These are phyloP conservation scores for Coffea humblotiana DNA, from an alignment of 305 asterid species.

Conservation along the genomic window DNA sequence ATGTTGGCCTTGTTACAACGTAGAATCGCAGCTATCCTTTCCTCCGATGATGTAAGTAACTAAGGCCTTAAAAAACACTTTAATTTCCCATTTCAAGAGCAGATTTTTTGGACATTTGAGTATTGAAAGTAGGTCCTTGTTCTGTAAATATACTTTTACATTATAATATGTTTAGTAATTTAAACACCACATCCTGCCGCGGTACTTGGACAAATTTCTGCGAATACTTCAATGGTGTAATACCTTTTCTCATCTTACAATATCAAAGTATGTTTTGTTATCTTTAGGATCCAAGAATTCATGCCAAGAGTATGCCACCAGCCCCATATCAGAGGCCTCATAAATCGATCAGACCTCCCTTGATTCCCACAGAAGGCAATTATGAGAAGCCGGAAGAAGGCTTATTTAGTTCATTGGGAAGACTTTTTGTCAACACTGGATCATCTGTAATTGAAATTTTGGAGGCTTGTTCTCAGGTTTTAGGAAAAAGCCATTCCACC, in stretches of 20 bases:
- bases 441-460: slow-evolving; percentile 61
- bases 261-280: neutral
- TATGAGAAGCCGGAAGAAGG: slow-evolving; percentile 70
- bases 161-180: neutral
- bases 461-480: slow-evolving; percentile 65
- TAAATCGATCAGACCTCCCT: slow-evolving; percentile 65
- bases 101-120: neutral
- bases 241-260: neutral
- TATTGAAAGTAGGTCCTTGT: neutral
- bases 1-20: slow-evolving; percentile 83
- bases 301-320: slow-evolving; percentile 44
- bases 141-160: neutral
- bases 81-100: neutral
- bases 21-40: slow-evolving; percentile 49
- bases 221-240: neutral
- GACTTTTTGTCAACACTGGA: slow-evolving; percentile 50
- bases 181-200: neutral
- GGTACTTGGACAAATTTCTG: neutral
- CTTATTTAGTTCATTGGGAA: slow-evolving; percentile 59
- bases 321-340: slow-evolving; percentile 60
- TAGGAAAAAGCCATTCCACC: slow-evolving; percentile 46
- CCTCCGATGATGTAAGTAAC: slow-evolving; percentile 49
- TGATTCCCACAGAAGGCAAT: slow-evolving; percentile 73
- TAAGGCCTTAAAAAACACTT: neutral
- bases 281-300: slow-evolving; percentile 49